Evolutionary conservation across 345 rosid species (phyloP).

Genomic region (Linum lewisii): DNA sequence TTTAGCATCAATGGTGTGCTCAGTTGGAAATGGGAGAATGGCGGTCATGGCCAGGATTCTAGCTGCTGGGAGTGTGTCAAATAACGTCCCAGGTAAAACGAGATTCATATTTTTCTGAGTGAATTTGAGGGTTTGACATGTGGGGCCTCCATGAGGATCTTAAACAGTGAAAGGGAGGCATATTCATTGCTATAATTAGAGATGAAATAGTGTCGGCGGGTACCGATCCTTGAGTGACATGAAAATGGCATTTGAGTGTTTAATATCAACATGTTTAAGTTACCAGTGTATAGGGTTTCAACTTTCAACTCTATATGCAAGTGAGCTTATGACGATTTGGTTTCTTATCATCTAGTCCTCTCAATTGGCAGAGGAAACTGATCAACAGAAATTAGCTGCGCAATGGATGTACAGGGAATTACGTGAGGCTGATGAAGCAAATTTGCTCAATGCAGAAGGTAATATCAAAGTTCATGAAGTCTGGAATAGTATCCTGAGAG

Average conservation of each 20-base stretch:
- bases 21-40: conserved; percentile 47
- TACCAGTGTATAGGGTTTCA: background rate
- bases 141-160: background rate
- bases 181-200: background rate
- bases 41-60: conserved; percentile 53
- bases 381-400: conserved; percentile 27
- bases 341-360: background rate
- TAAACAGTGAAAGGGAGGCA: background rate
- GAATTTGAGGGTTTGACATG: no score
- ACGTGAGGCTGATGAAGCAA: conserved; percentile 45
- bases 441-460: conserved; percentile 67
- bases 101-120: no score
- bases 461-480: background rate
- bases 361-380: conserved; percentile 33
- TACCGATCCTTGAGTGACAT: background rate
- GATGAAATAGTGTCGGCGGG: background rate
- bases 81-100: conserved; percentile 19
- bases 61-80: conserved; percentile 31
- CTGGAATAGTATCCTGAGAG: no score
- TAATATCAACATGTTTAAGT: background rate
- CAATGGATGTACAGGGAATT: conserved; percentile 36
- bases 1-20: conserved; percentile 67
- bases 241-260: background rate
- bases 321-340: background rate
- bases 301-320: background rate